Percentiles rank a stretch among this genome's conserved stretches.
These are phyloP conservation scores for Cutaneotrichosporon dermatis DNA, from an alignment of 1,284 basidiomycete species.

Conservation along the genomic window DNA sequence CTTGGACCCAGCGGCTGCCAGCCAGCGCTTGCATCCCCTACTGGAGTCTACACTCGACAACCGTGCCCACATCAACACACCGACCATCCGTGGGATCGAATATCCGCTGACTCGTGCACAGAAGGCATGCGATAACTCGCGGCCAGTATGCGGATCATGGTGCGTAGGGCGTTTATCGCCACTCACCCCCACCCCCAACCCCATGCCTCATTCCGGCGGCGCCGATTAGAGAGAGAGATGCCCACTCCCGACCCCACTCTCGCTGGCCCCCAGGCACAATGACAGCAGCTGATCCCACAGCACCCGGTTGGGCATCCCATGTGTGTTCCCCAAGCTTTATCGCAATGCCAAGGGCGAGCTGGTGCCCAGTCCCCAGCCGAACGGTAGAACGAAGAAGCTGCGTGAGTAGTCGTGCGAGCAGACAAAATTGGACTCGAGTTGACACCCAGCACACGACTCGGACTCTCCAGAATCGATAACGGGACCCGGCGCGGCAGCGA, in stretches of 20 bases:
- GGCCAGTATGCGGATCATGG: slow-evolving; percentile 22
- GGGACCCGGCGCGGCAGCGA: not conserved
- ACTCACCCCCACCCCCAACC: not conserved
- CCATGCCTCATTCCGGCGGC: no score
- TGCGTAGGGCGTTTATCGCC: slow-evolving; percentile 1
- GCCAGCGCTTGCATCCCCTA: slow-evolving; percentile 3
- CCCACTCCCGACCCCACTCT: not conserved
- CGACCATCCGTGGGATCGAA: not conserved
- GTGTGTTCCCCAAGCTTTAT: slow-evolving; percentile 26
- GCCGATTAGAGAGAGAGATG: not conserved
- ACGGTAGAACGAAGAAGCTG: slow-evolving; percentile 22
- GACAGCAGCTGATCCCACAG: slow-evolving; percentile 3
- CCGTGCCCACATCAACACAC: not conserved
- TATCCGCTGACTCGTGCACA: slow-evolving; percentile 6
- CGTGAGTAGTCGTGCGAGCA: slow-evolving; percentile 10
- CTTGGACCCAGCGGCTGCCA: not conserved
- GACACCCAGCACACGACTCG: slow-evolving; percentile 2
- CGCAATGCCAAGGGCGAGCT: slow-evolving; percentile 23
- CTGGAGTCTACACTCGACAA: not conserved
- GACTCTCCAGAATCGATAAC: slow-evolving; percentile 8
- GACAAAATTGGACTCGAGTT: not conserved
- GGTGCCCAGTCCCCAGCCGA: slow-evolving; percentile 25
- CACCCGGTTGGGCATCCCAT: slow-evolving; percentile 20
- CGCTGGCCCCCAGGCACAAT: no score
- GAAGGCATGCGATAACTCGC: slow-evolving; percentile 22